Evolutionary conservation across 805 yeast genomes (phyloP), one percentile per base, ranked within the genome.

Genomic region (Wickerhamiella shivajii): DNA sequence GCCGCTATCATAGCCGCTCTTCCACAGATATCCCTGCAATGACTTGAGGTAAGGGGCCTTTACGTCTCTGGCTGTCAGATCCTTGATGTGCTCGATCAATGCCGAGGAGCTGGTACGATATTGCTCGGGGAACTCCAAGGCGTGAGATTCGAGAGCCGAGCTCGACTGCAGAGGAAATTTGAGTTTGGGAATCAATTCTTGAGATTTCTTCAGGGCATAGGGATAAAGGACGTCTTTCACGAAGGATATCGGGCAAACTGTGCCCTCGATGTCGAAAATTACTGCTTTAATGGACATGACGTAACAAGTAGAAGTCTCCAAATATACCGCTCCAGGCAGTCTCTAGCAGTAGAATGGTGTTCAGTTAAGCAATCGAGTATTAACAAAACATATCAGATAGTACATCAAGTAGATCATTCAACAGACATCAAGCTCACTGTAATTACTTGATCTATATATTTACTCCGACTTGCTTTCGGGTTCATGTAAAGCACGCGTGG

Each of bases 171-270:
- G 17, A 44, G 61, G 46, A 51, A 59, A 38, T 28, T 19, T 4
- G 31, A 34, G 24, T 25, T 31, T 11, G 4, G 45, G 36, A 36
- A 49, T 31, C 22, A 37, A 50, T 36, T 39, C 40, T 18, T 38
- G 50, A 29, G 53, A 45, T 16, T 41, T 44, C 3, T 28, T 33
- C 3, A 74, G 51, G 42, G 90, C 85, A 49, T 69, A 84, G 0
- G 95, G 95, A 55, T 56, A 60, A 21, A 85, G 56, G 2, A 59
- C 62, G 18, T 79, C 84, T 45, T 78, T 77, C 26, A 85, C 97
- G 49, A 85, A 85, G 1, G 85, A 66, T 14, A 85, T 84, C 3
- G 95, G 85, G 49, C 96, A 85, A 19, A 85, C 73, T 0, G 96
- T 85, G 12, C 97, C 97, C 51, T 85, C 97, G 22, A 83, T 81